These are phyloP conservation scores for Crithidia thermophila DNA, from an alignment of 208 protist species.

Conservation along the genomic window DNA sequence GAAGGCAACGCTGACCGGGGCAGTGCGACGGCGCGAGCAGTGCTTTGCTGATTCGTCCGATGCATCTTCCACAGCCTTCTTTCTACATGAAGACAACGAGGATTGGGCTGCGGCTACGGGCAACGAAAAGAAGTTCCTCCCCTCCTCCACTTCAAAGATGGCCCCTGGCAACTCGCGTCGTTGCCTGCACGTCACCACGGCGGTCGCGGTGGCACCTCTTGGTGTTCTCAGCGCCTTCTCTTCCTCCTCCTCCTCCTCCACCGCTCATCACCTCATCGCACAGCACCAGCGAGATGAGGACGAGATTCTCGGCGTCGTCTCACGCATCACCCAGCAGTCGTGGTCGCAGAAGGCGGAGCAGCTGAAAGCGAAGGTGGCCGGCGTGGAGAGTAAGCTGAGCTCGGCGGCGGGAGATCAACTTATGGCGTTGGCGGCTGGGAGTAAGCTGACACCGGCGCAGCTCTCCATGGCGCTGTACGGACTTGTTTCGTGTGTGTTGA, in stretches of 20 bases:
- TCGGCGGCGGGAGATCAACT: background rate
- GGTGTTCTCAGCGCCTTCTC: conserved; percentile 60
- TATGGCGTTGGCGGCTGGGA: too few relatives aligned
- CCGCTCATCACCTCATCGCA: conserved; percentile 49
- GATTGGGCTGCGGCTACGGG: too few relatives aligned
- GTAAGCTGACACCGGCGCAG: conserved; percentile 1
- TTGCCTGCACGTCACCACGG: conserved; percentile 16
- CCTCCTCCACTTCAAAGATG: too few relatives aligned
- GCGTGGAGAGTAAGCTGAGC: conserved; percentile 8
- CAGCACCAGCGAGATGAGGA: conserved; percentile 62
- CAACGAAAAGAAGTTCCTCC: background rate
- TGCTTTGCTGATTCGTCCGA: conserved; percentile 17
- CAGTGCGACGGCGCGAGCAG: conserved; percentile 39
- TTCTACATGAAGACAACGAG: conserved; percentile 9
- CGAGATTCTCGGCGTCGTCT: conserved; percentile 45
- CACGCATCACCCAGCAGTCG: conserved; percentile 41
- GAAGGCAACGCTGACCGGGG: conserved; percentile 41
- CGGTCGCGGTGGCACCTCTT: conserved; percentile 43
- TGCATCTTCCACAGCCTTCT: background rate
- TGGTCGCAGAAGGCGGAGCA: conserved; percentile 51
- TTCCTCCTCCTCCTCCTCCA: conserved; percentile 38
- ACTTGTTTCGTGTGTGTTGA: conserved; percentile 43
- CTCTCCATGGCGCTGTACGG: conserved; percentile 39
- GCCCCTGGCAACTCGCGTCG: too few relatives aligned
- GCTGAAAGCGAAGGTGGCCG: conserved; percentile 20